phyloP scores from a whole-genome alignment of 1,139 yeast genomes.

The Diutina ranongensis region DNA sequence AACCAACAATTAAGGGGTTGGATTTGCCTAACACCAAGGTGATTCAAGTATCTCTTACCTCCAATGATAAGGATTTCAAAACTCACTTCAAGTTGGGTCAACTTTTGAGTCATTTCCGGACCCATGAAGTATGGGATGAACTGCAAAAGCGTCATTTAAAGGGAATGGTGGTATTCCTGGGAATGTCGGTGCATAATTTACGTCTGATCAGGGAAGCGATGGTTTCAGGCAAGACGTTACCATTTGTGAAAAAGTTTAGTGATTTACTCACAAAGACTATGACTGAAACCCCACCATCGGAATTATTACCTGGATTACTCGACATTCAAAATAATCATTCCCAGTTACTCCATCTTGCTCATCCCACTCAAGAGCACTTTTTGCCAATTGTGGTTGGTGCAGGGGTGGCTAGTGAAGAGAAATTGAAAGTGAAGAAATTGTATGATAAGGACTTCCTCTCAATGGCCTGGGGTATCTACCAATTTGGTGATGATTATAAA shows the following conservation, averaged over 20 bases:
- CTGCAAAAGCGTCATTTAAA: constrained; percentile 18
- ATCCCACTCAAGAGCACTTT: constrained; percentile 69
- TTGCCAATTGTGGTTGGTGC: constrained; percentile 58
- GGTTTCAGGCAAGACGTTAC: constrained; percentile 20
- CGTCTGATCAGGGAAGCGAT: too few species aligned
- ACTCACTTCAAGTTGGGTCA: constrained; percentile 46
- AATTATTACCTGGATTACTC: constrained; percentile 8
- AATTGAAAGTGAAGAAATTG: constrained; percentile 27
- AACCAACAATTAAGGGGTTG: constrained; percentile 13
- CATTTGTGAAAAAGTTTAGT: constrained; percentile 44
- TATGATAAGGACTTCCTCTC: constrained; percentile 34
- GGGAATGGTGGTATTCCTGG: constrained; percentile 50
- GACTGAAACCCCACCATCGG: neutral
- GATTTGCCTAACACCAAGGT: constrained; percentile 38
- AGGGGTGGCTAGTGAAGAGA: constrained; percentile 35
- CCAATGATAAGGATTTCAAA: constrained; percentile 32
- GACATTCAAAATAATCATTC: constrained; percentile 19
- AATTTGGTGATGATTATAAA: constrained; percentile 22
- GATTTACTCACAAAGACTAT: constrained; percentile 19
- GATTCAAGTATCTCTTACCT: constrained; percentile 55
- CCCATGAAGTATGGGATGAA: constrained; percentile 26
- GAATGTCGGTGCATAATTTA: constrained; percentile 72
- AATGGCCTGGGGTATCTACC: constrained; percentile 61
- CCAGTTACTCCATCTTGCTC: constrained; percentile 39
- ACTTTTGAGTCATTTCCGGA: constrained; percentile 38